phyloP scores from a whole-genome alignment of 164 flowering plant species.

The Chimonanthus salicifolius region DNA sequence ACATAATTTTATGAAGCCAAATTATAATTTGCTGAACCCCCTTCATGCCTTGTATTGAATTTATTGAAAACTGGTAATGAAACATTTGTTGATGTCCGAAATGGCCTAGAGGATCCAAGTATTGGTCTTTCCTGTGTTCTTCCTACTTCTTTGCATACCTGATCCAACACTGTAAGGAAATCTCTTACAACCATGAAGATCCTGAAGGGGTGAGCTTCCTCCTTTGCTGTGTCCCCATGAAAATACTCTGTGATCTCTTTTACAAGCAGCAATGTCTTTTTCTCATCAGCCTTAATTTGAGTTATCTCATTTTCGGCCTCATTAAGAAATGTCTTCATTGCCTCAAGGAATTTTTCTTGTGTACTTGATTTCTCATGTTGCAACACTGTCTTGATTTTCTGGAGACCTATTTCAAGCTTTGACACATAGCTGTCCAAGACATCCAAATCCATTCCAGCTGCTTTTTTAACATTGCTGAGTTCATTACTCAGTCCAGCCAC shows the following conservation, averaged over 20 bases:
- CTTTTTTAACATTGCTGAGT: conserved; percentile 70
- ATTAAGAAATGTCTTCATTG: conserved; percentile 58
- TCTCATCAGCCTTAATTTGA: conserved; percentile 58
- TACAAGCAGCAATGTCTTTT: conserved; percentile 55
- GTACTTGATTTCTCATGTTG: conserved; percentile 49
- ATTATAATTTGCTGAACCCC: conserved; percentile 67
- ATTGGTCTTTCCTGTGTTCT: conserved; percentile 54
- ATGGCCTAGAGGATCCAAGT: conserved; percentile 76
- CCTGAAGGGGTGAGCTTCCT: conserved; percentile 91
- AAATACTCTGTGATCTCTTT: conserved; percentile 89
- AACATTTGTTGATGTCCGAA: conserved; percentile 66
- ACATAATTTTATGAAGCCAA: conserved; percentile 34
- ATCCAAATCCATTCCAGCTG: conserved; percentile 97
- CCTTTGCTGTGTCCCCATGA: conserved; percentile 84
- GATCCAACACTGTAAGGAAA: conserved; percentile 75
- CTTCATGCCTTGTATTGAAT: conserved; percentile 44
- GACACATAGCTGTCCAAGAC: conserved; percentile 72
- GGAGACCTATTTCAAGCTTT: conserved; percentile 82
- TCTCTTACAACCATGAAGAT: conserved; percentile 93
- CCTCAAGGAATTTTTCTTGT: conserved; percentile 55
- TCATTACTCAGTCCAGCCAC: conserved; percentile 78
- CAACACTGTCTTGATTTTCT: conserved; percentile 54
- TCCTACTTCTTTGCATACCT: conserved; percentile 95
- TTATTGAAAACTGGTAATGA: conserved; percentile 75
- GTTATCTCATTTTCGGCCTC: conserved; percentile 69